These are phyloP conservation scores for Telfairia occidentalis DNA, from an alignment of 331 rosid species.

Conservation along the genomic window DNA sequence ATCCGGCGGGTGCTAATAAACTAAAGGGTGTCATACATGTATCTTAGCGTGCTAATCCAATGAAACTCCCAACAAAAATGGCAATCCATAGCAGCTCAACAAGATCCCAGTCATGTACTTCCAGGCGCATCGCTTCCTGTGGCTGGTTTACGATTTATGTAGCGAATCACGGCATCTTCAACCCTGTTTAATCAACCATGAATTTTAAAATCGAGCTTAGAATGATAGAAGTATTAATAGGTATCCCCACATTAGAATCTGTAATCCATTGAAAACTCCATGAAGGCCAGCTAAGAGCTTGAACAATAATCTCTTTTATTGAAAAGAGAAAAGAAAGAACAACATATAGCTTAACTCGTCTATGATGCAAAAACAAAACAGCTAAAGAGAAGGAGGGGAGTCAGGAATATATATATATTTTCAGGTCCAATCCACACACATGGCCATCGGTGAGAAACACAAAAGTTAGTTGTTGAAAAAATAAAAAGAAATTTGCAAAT, in stretches of 20 bases:
- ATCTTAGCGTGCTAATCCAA: conserved; percentile 9
- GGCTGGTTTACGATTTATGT: conserved; percentile 79
- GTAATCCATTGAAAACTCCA: background rate
- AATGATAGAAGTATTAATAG: background rate
- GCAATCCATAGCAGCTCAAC: conserved; percentile 13
- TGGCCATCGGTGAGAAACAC: background rate
- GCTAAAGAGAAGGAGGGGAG: background rate
- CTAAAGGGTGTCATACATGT: conserved; percentile 1
- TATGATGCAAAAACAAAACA: background rate
- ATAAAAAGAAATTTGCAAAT: background rate
- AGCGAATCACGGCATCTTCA: conserved; percentile 97
- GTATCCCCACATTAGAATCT: background rate
- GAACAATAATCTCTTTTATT: background rate
- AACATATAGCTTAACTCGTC: background rate
- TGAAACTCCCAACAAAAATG: conserved; percentile 1
- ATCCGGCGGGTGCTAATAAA: background rate
- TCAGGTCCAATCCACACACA: background rate
- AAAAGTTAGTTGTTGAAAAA: background rate
- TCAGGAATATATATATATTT: background rate
- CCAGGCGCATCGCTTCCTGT: conserved; percentile 82
- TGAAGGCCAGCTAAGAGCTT: background rate
- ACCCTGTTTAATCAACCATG: conserved; percentile 55
- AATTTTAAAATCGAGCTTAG: background rate
- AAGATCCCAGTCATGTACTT: conserved; percentile 38
- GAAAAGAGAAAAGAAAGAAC: background rate